A percentile compares a stretch with the other conserved stretches of the same genome.
These are phyloP conservation scores for Fraxinus anomala DNA, from an alignment of 257 asterid species.

Conservation along the genomic window DNA sequence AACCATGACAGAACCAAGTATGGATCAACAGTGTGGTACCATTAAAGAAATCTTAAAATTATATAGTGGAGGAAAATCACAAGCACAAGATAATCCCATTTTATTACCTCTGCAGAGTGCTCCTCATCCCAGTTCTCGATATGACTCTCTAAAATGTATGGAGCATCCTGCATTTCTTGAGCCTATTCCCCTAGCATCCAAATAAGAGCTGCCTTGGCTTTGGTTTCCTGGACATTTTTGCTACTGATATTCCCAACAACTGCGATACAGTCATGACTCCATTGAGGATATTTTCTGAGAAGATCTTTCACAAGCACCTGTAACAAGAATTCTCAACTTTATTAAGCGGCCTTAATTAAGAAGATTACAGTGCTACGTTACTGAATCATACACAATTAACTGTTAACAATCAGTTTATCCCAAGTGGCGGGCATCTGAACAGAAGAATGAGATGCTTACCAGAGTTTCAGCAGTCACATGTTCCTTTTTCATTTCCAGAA, in stretches of 20 bases:
- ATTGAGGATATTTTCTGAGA: constrained; percentile 96
- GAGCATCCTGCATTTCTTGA: constrained; percentile 98
- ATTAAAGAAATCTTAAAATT: neutral
- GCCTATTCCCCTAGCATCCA: constrained; percentile 99
- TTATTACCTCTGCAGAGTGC: constrained; percentile 83
- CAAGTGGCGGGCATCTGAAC: constrained; percentile 17
- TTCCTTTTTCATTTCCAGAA: constrained; percentile 98
- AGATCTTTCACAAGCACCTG: constrained; percentile 99
- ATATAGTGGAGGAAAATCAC: neutral
- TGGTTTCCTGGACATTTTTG: constrained; percentile 92
- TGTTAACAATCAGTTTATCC: constrained; percentile 1
- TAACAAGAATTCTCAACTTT: constrained; percentile 23
- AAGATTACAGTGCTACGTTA: constrained; percentile 7
- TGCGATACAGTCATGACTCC: constrained; percentile 99
- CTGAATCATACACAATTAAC: constrained; percentile 1
- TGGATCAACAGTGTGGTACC: neutral
- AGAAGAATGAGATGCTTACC: constrained; percentile 44
- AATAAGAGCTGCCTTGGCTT: constrained; percentile 97
- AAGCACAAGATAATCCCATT: constrained; percentile 3
- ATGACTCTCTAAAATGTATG: constrained; percentile 79
- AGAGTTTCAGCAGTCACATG: constrained; percentile 98
- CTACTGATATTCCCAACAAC: constrained; percentile 98
- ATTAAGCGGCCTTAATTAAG: constrained; percentile 22
- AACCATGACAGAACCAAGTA: neutral
- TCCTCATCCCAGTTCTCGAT: constrained; percentile 98